phyloP scores from a whole-genome alignment of 495 filamentous ascomycete species.

The Oleoguttula mirabilis region DNA sequence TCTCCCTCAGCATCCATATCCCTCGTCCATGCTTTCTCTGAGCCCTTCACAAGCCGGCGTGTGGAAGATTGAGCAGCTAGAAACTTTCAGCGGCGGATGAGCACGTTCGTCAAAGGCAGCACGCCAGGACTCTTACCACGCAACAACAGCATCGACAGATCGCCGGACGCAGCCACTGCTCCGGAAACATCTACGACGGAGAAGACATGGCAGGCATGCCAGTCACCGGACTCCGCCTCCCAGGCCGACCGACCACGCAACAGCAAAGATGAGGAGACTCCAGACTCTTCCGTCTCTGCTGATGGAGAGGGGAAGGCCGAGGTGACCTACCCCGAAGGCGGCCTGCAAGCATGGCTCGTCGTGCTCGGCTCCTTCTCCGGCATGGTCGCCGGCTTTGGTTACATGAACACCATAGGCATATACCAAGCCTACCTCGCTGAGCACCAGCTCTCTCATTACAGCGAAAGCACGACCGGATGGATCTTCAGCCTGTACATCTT shows the following conservation, averaged over 20 bases:
- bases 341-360: constrained; percentile 32
- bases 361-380: constrained; percentile 30
- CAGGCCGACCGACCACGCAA: no score
- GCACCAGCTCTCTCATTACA: constrained; percentile 29
- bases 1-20: no score
- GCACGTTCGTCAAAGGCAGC: constrained; percentile 28
- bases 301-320: constrained; percentile 14
- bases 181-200: constrained; percentile 5
- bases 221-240: constrained; percentile 14
- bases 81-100: constrained; percentile 28
- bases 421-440: constrained; percentile 30
- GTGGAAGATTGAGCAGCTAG: no score
- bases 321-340: constrained; percentile 31
- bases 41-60: no score
- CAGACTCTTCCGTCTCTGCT: not conserved
- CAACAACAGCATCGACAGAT: constrained; percentile 9
- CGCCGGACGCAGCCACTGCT: constrained; percentile 5
- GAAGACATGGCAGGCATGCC: constrained; percentile 15
- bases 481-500: constrained; percentile 33
- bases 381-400: constrained; percentile 28
- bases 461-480: constrained; percentile 31
- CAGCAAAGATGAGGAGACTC: constrained; percentile 1
- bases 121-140: constrained; percentile 28
- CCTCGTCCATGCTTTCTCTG: no score
- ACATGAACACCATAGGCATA: constrained; percentile 31